phyloP scores from a whole-genome alignment of 176 grass and related monocot genomes.

The Tuctoria greenei region DNA sequence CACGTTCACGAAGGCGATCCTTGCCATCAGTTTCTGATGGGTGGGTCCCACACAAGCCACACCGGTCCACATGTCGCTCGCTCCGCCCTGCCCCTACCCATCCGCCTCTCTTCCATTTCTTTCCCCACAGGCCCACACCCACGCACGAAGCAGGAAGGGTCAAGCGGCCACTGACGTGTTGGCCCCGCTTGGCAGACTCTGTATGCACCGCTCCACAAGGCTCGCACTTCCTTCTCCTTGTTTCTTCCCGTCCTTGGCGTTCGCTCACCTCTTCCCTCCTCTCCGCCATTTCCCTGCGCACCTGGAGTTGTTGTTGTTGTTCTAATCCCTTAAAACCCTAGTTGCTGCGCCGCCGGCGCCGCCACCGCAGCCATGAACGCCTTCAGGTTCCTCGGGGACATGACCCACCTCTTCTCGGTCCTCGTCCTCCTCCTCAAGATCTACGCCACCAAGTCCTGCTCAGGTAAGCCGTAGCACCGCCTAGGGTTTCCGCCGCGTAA shows the following conservation, averaged over 20 bases:
- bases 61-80: conserved; percentile 14
- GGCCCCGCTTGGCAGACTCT: neutral
- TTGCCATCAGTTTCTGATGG: neutral
- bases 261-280: neutral
- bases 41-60: neutral
- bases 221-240: neutral
- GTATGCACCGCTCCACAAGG: conserved; percentile 8
- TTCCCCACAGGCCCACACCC: neutral
- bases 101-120: neutral
- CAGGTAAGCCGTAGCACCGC: conserved; percentile 45
- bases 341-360: conserved; percentile 31
- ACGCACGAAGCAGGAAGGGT: neutral
- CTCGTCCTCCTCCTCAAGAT: conserved; percentile 99
- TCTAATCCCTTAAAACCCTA: conserved; percentile 43
- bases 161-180: neutral
- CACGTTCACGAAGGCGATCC: neutral
- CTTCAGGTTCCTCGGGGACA: conserved; percentile 89
- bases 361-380: conserved; percentile 61
- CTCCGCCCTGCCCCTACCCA: neutral
- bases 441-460: conserved; percentile 97
- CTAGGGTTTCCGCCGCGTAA: conserved; percentile 11
- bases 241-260: conserved; percentile 14
- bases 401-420: conserved; percentile 96
- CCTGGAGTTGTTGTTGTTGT: conserved; percentile 19
- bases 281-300: conserved; percentile 44